These are phyloP conservation scores for Akanthomyces uredinophilus DNA, from an alignment of 2,329 filamentous ascomycete species.

Conservation along the genomic window DNA sequence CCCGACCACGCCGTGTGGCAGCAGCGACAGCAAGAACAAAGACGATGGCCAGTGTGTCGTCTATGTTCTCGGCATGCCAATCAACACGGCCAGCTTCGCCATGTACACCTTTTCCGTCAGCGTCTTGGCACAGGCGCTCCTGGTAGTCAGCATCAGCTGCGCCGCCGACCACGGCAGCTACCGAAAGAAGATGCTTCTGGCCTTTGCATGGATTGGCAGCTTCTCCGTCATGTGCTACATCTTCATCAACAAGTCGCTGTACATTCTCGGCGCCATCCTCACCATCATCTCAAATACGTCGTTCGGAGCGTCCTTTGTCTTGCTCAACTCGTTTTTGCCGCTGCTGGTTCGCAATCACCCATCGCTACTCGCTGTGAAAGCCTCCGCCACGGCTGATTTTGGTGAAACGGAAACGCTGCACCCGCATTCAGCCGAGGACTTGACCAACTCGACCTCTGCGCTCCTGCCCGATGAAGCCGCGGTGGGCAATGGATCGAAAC, in stretches of 20 bases:
- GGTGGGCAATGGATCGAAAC: conserved; percentile 26
- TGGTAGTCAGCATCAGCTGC: conserved; percentile 94
- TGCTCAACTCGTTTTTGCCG: conserved; percentile 92
- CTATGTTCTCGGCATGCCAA: conserved; percentile 71
- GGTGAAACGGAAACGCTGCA: conserved; percentile 32
- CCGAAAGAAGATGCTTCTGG: conserved; percentile 79
- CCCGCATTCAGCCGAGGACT: conserved; percentile 27
- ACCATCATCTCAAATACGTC: conserved; percentile 90
- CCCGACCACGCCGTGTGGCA: conserved; percentile 66
- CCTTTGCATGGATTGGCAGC: conserved; percentile 80
- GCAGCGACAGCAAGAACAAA: conserved; percentile 50
- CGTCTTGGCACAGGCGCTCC: conserved; percentile 78
- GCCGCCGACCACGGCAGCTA: conserved; percentile 92
- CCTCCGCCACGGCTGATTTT: conserved; percentile 26
- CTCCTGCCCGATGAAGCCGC: conserved; percentile 37
- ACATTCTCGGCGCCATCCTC: conserved; percentile 74
- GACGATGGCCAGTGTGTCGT: conserved; percentile 72
- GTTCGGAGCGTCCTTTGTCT: conserved; percentile 90
- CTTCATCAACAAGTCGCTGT: conserved; percentile 67
- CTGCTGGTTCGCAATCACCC: conserved; percentile 85
- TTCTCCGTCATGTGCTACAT: conserved; percentile 85
- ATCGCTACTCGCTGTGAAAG: conserved; percentile 31
- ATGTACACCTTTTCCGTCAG: conserved; percentile 98
- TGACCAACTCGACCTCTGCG: conserved; percentile 41
- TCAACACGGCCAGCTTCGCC: conserved; percentile 95